A percentile compares a stretch with the other conserved stretches of the same genome.
These are phyloP conservation scores for Xanthoconium purpureum DNA, from an alignment of 768 basidiomycete genomes.

Conservation along the genomic window DNA sequence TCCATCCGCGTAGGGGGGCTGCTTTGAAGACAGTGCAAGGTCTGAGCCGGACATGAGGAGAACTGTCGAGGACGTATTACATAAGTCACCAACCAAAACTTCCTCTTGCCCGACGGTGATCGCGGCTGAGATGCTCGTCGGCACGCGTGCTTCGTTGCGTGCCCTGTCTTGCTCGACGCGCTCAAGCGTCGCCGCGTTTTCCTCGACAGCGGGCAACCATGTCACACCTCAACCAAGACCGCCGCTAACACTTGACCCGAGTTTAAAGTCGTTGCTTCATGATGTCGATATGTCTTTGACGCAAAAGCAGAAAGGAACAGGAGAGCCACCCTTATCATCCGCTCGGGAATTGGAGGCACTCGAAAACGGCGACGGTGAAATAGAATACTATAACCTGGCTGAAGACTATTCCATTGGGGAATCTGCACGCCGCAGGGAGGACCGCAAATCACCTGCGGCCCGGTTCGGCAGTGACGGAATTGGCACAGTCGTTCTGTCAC, in stretches of 20 bases:
- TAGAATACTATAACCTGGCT: conserved; percentile 32
- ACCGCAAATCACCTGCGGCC: conserved; percentile 77
- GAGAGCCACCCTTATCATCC: conserved; percentile 14
- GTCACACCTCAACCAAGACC: conserved; percentile 50
- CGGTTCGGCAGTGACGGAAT: conserved; percentile 71
- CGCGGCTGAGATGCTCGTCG: conserved; percentile 18
- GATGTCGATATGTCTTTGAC: conserved; percentile 67
- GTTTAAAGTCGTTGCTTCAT: conserved; percentile 55
- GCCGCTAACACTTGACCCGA: conserved; percentile 63
- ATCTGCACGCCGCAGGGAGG: conserved; percentile 30
- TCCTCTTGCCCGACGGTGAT: background rate
- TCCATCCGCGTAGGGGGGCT: conserved; percentile 4
- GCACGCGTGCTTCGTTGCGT: conserved; percentile 25
- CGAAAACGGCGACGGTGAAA: conserved; percentile 34
- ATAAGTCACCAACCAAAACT: conserved; percentile 14
- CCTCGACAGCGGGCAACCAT: conserved; percentile 30
- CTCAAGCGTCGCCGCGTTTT: conserved; percentile 24
- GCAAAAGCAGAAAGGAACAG: conserved; percentile 34
- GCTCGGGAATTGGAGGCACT: conserved; percentile 58
- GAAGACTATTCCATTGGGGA: conserved; percentile 32
- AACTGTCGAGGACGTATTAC: conserved; percentile 12
- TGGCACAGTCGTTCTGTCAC: conserved; percentile 69
- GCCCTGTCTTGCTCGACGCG: conserved; percentile 23
- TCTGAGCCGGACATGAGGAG: conserved; percentile 15
- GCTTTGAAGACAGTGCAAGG: conserved; percentile 6